Evolutionary conservation across 2,329 filamentous ascomycete species (phyloP).

Genomic region (Neonectria neomacrospora): DNA sequence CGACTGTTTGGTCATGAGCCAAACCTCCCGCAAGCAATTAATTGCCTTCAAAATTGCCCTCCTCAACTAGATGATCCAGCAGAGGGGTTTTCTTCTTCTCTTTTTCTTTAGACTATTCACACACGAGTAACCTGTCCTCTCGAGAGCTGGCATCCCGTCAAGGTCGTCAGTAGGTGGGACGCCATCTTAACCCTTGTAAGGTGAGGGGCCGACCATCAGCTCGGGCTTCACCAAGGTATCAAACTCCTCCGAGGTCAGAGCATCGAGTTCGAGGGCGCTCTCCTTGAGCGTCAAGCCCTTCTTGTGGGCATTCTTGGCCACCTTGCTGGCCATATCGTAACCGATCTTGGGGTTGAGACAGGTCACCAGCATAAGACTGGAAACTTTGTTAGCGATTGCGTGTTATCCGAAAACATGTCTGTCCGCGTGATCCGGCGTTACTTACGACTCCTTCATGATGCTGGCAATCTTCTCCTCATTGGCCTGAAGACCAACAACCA

Average conservation of each 20-base stretch:
- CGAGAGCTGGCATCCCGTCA: not conserved
- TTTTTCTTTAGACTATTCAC: not conserved
- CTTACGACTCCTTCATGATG: conserved; percentile 94
- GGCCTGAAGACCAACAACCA: conserved; percentile 87
- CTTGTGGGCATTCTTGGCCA: conserved; percentile 99
- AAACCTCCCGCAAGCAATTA: not conserved
- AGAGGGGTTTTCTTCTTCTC: not conserved
- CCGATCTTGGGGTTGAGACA: conserved; percentile 98
- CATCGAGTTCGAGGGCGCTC: conserved; percentile 92
- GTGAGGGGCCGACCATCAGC: conserved; percentile 89
- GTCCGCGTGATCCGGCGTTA: conserved; percentile 28
- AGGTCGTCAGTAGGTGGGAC: not conserved
- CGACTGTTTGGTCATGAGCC: not conserved
- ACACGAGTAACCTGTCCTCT: not conserved
- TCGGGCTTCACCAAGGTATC: conserved; percentile 90
- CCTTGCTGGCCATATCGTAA: conserved; percentile 96
- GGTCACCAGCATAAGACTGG: conserved; percentile 94
- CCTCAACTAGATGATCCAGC: not conserved
- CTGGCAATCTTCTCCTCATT: conserved; percentile 92
- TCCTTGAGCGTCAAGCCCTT: conserved; percentile 95
- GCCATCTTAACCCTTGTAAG: conserved; percentile 58
- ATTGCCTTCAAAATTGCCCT: not conserved
- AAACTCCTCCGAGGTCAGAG: conserved; percentile 88
- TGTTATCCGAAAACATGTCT: not conserved
- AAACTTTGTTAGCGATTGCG: conserved; percentile 27